Conservation (phyloP, 2,329 filamentous ascomycete genomes). For the Geoglossum cookeanum region DNA sequence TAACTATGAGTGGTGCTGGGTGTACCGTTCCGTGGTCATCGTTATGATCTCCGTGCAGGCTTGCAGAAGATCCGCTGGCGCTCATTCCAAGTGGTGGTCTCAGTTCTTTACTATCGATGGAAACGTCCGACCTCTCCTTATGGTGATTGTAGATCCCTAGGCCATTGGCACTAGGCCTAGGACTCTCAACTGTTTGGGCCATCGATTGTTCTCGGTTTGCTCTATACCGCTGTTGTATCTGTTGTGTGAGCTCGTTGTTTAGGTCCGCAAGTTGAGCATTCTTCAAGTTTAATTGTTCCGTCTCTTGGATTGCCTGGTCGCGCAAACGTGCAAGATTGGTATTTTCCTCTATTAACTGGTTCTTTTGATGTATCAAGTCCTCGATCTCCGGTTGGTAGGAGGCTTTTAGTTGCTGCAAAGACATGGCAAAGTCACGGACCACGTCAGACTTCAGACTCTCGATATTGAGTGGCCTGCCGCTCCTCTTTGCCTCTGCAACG, state of each 20-base stretch:
- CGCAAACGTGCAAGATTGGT: slow-evolving; percentile 65
- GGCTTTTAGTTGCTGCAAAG: slow-evolving; percentile 41
- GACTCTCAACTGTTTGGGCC: slow-evolving; percentile 27
- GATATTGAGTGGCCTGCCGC: slow-evolving; percentile 60
- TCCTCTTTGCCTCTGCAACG: slow-evolving; percentile 69
- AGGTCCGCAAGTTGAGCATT: slow-evolving; percentile 87
- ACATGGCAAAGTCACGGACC: slow-evolving; percentile 40
- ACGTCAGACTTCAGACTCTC: slow-evolving; percentile 46
- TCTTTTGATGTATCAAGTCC: slow-evolving; percentile 48
- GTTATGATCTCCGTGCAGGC: slow-evolving; percentile 32
- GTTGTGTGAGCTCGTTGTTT: slow-evolving; percentile 88
- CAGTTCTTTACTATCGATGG: slow-evolving; percentile 19
- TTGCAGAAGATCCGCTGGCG: slow-evolving; percentile 23
- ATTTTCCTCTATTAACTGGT: slow-evolving; percentile 70
- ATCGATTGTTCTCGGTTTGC: slow-evolving; percentile 37
- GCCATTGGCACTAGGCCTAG: slow-evolving; percentile 30
- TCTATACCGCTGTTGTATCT: slow-evolving; percentile 87
- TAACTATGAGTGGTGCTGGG: slow-evolving; percentile 77
- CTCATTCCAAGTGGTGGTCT: neutral
- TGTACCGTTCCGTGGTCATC: slow-evolving; percentile 37
- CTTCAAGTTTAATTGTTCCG: slow-evolving; percentile 84
- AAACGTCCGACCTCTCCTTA: slow-evolving; percentile 30
- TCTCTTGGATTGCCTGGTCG: slow-evolving; percentile 85
- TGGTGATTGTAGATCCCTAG: slow-evolving; percentile 41
- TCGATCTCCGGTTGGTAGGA: slow-evolving; percentile 39